Evolutionary conservation across 2,329 filamentous ascomycete species (phyloP), one percentile per base, ranked within the genome.

Genomic region (Trichoderma sp.): DNA sequence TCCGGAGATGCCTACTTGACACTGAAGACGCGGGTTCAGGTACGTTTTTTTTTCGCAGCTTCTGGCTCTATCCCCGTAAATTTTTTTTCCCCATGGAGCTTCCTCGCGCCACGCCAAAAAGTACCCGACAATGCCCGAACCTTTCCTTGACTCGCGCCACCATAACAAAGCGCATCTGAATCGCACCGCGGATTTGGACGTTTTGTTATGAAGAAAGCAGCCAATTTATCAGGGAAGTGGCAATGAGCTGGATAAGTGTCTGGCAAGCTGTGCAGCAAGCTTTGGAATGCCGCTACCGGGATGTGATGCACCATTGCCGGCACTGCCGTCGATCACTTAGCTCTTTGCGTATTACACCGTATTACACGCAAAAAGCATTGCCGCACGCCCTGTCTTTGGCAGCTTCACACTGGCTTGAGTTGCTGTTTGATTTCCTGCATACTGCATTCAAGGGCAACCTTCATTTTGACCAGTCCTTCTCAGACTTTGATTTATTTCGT

Each of bases 1-100:
- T 89, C 92, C 1, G 96, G 96, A 73, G 95, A 99, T 82, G 95
- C 96, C 34, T 98, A 94, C 78, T 82, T 99, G 81, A 98, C 96
- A 30, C 85, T 99, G 72, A 96, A 96, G 80, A 99, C 96, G 69
- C 89, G 94, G 81, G 96, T 99, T 72, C 96, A 99, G 85, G 89
- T 91, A 86, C 72, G 88, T 84, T 43, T 74, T 28, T 74, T 28
- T 34, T 34, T 14, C 5, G 49, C 49, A 65, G 61, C 43, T 24
- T 66, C 28, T 26, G 37, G 61, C 64, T 74, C 70, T 63, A 49
- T 69, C 46, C 54, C 56, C 54, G 58, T 26, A 39, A 37, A 59
- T 68, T 63, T 59, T 52, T 58, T 34, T 59, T 43, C 30, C 32
- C 32, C 63, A 60, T 39, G 70, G 56, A 54, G 46, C 59, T 65